Conservation (phyloP, 306 rosid species). For the Oxytropis ochrocephala region DNA sequence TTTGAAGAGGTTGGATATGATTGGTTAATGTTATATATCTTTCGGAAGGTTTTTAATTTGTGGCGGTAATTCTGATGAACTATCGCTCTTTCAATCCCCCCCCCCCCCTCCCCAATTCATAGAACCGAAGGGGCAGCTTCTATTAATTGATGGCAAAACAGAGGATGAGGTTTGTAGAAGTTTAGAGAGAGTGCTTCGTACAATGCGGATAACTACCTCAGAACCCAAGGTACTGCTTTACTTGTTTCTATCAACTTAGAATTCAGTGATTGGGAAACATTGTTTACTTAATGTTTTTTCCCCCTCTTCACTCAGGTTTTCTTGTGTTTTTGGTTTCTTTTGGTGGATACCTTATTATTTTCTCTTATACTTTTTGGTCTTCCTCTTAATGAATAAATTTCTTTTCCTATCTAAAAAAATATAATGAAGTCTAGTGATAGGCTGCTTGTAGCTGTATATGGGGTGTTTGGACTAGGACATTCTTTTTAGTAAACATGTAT, state of each 20-base stretch:
- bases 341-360: slow-evolving; percentile 10
- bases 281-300: slow-evolving; percentile 3
- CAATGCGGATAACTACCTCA: slow-evolving; percentile 81
- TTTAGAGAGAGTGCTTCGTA: slow-evolving; percentile 89
- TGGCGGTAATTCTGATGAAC: not conserved
- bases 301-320: not conserved
- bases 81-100: slow-evolving; percentile 8
- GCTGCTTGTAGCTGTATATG: not conserved
- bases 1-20: not conserved
- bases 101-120: slow-evolving; percentile 12
- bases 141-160: slow-evolving; percentile 87
- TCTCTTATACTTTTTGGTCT: not conserved
- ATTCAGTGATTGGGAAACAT: slow-evolving; percentile 4
- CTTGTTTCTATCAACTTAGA: not conserved
- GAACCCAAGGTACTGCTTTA: slow-evolving; percentile 79
- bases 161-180: slow-evolving; percentile 81
- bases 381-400: not conserved
- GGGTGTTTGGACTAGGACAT: slow-evolving; percentile 10
- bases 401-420: not conserved
- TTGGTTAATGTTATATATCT: not conserved
- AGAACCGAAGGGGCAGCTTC: slow-evolving; percentile 98
- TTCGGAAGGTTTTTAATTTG: slow-evolving; percentile 13
- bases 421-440: slow-evolving; percentile 2
- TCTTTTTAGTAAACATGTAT: not conserved
- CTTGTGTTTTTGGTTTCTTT: not conserved